phyloP scores from a whole-genome alignment of 257 asterid genomes.

The Thymus quinquecostatus region DNA sequence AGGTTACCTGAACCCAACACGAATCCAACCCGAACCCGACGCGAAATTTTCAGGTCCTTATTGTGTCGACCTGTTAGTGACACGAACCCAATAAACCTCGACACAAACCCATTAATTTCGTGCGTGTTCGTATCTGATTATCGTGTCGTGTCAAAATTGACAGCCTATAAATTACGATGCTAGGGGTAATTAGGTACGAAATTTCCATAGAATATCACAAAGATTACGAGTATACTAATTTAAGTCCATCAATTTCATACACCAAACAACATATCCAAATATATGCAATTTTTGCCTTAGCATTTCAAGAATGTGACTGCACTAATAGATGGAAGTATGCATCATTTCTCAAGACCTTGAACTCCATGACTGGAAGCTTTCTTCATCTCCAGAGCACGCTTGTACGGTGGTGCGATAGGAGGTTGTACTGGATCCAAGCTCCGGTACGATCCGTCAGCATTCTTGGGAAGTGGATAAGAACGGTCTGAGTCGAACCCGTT shows the following conservation, averaged over 20 bases:
- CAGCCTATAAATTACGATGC: too few species aligned
- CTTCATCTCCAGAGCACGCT: conserved; percentile 95
- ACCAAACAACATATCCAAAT: not conserved
- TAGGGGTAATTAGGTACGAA: too few species aligned
- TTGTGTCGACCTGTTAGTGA: too few species aligned
- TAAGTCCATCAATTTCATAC: too few species aligned
- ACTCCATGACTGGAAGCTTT: conserved; percentile 76
- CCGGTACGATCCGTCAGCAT: conserved; percentile 74
- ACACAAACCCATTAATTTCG: too few species aligned
- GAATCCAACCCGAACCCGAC: too few species aligned
- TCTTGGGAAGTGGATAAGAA: conserved; percentile 79
- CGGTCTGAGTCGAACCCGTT: conserved; percentile 88
- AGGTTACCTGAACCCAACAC: too few species aligned
- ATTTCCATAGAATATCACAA: not conserved
- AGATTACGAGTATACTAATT: too few species aligned
- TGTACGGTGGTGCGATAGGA: conserved; percentile 97
- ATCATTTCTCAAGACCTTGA: conserved; percentile 48
- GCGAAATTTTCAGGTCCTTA: too few species aligned
- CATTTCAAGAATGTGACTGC: not conserved
- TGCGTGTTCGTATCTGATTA: too few species aligned
- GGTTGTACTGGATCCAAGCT: conserved; percentile 93
- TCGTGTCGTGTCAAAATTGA: too few species aligned
- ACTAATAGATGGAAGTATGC: not conserved
- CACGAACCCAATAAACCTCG: too few species aligned
- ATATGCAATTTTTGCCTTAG: not conserved